Evolutionary conservation across 2,329 filamentous ascomycete species (phyloP).

Genomic region (Stagonosporopsis cucurbitacearum): DNA sequence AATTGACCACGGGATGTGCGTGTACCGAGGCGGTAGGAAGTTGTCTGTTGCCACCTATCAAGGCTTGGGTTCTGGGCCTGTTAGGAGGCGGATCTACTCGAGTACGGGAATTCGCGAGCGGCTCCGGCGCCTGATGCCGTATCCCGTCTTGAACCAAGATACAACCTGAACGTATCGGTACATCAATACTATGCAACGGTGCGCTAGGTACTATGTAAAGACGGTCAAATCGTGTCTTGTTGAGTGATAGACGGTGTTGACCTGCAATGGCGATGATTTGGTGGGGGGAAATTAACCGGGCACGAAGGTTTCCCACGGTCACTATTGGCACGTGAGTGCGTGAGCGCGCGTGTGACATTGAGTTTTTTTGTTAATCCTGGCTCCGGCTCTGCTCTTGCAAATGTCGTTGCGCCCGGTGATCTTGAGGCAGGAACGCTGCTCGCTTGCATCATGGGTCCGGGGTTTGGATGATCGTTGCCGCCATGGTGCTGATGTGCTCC

Average conservation of each 20-base stretch:
- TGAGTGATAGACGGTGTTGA: neutral
- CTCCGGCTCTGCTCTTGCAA: conserved; percentile 2
- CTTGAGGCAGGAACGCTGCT: neutral
- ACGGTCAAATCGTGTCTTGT: neutral
- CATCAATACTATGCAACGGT: neutral
- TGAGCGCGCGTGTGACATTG: conserved; percentile 9
- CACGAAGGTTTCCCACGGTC: neutral
- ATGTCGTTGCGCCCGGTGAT: neutral
- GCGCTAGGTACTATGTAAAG: neutral
- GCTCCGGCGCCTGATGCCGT: neutral
- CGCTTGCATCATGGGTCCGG: neutral
- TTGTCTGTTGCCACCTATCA: neutral
- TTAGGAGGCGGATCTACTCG: neutral
- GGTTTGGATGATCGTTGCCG: neutral
- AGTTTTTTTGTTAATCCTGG: neutral
- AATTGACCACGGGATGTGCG: neutral
- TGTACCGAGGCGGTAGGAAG: neutral
- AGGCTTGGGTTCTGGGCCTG: neutral
- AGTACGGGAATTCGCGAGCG: neutral
- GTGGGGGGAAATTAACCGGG: neutral
- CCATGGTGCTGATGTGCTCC: neutral
- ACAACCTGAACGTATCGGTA: neutral
- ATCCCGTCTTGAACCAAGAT: neutral
- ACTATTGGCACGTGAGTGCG: conserved; percentile 8
- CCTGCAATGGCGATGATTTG: neutral